Conservation (phyloP, 495 filamentous ascomycete genomes). For the Aspergillus cristatus region DNA sequence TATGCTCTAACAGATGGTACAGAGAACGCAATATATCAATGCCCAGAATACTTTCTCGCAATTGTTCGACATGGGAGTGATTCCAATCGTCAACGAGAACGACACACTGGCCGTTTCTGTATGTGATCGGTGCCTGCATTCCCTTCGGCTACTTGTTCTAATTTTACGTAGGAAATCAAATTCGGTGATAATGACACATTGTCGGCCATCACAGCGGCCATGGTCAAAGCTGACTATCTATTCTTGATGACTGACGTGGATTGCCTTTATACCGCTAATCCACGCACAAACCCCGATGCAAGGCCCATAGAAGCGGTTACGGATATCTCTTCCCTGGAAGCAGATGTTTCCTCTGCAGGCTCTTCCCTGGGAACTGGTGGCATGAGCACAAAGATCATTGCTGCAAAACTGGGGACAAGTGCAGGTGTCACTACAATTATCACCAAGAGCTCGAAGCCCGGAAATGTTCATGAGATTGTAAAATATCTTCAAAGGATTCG, state of each 20-base stretch:
- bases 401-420: conserved; percentile 84
- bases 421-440: conserved; percentile 95
- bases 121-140: conserved; percentile 9
- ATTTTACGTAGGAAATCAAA: conserved; percentile 69
- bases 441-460: conserved; percentile 79
- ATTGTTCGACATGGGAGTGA: conserved; percentile 88
- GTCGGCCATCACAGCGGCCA: conserved; percentile 90
- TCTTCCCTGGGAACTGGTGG: conserved; percentile 90
- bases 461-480: conserved; percentile 86
- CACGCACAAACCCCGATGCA: conserved; percentile 73
- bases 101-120: conserved; percentile 89
- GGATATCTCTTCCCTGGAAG: conserved; percentile 75
- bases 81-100: conserved; percentile 98
- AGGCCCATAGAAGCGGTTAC: conserved; percentile 86
- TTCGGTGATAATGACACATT: conserved; percentile 98
- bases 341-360: conserved; percentile 84
- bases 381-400: conserved; percentile 96
- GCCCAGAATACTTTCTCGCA: conserved; percentile 89
- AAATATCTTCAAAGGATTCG: conserved; percentile 60
- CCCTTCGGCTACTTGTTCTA: background rate
- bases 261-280: conserved; percentile 93
- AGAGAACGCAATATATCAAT: conserved; percentile 92
- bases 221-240: conserved; percentile 93
- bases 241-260: conserved; percentile 99
- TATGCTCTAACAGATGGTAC: conserved; percentile 8